Conservation (phyloP, 2,329 filamentous ascomycete genomes). For the Geoglossum cookeanum region DNA sequence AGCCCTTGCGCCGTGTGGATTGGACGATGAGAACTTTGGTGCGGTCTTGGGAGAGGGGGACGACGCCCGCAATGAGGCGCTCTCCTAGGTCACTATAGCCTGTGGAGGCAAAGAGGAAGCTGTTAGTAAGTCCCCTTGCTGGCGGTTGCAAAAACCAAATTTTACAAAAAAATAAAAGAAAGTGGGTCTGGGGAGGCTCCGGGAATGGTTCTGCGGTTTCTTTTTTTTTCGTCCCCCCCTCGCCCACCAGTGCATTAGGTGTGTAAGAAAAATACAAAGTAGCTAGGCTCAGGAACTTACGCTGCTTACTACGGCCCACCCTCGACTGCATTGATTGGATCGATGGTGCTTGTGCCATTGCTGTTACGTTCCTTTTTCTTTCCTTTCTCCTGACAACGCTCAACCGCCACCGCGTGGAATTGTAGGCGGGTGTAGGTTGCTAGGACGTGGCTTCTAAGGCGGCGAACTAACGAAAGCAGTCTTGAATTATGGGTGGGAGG, state of each 20-base stretch:
- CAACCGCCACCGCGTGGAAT: neutral
- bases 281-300: constrained; percentile 34
- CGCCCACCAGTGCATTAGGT: neutral
- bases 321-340: constrained; percentile 36
- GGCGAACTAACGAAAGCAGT: no score
- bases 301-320: constrained; percentile 59
- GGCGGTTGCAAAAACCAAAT: neutral
- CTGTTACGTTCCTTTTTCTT: neutral
- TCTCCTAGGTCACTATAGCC: constrained; percentile 87
- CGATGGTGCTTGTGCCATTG: constrained; percentile 22
- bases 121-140: neutral
- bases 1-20: constrained; percentile 74
- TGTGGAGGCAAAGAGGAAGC: constrained; percentile 21
- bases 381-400: no score
- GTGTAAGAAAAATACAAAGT: neutral
- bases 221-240: no score
- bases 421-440: neutral
- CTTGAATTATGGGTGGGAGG: constrained; percentile 6
- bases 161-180: neutral
- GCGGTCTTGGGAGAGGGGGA: constrained; percentile 73
- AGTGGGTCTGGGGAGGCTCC: neutral
- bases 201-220: no score
- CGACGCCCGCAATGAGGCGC: constrained; percentile 83
- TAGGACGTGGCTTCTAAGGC: no score
- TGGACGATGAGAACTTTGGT: constrained; percentile 83